These are phyloP conservation scores for Erigeron philadelphicus DNA, from an alignment of 140 eudicot genomes.

Conservation along the genomic window DNA sequence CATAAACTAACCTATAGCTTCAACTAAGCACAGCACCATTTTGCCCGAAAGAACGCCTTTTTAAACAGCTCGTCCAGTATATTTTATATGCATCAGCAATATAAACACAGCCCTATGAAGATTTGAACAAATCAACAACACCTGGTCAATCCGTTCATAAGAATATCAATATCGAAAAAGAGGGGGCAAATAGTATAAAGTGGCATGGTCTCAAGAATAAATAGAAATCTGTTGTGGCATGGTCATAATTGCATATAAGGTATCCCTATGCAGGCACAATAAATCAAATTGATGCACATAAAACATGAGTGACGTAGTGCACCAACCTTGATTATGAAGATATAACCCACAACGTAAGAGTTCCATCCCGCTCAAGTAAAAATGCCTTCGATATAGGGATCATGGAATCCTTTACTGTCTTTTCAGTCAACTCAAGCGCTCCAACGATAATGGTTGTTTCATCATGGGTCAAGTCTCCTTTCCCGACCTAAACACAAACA, in stretches of 20 bases:
- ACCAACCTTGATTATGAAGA: constrained; percentile 9
- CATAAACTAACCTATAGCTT: constrained; percentile 78
- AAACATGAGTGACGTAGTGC: constrained; percentile 1
- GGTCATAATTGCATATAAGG: constrained; percentile 86
- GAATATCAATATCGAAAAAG: not conserved
- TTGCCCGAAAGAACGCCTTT: constrained; percentile 74
- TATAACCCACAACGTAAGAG: constrained; percentile 80
- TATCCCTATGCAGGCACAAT: constrained; percentile 59
- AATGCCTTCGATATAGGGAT: constrained; percentile 95
- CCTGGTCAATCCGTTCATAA: not conserved
- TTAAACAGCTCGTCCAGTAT: constrained; percentile 72
- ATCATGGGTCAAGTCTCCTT: constrained; percentile 96
- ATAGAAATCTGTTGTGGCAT: constrained; percentile 97
- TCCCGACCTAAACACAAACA: constrained; percentile 65
- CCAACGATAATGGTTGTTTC: constrained; percentile 98
- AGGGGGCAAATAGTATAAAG: not conserved
- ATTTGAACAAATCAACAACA: constrained; percentile 20
- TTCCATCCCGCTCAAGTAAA: constrained; percentile 96
- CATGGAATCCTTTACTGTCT: constrained; percentile 97
- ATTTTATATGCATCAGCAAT: constrained; percentile 68
- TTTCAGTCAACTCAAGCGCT: constrained; percentile 87
- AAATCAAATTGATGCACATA: constrained; percentile 13
- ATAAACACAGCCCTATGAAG: constrained; percentile 72
- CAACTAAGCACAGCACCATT: constrained; percentile 77
- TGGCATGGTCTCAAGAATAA: constrained; percentile 56